Base-by-base conservation (phyloP, 78 protist species). In the Guillardia theta region DNA sequence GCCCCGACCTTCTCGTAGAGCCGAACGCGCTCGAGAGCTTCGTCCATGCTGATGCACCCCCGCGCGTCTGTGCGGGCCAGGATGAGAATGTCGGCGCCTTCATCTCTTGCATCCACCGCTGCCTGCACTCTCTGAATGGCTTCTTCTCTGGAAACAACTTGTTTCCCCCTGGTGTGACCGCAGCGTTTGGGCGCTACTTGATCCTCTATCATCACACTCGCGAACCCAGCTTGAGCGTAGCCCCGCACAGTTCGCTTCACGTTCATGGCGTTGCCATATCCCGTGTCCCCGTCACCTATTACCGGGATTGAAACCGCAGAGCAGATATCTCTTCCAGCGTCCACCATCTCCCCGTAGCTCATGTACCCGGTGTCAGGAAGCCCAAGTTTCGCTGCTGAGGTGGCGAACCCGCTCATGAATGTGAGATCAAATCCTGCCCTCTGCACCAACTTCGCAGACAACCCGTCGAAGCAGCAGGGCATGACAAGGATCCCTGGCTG, bases 11-110 rank as follows among this genome's bases (percentile, higher is more conserved):
- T 50, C 88, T 9, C 58, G 78, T 78, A 93, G 45, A 70, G 83
- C 21, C 83, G 83, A 10, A 70, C 36, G 41, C 83, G 83, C 83
- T 70, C 83, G 4, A 70, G 41, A 1, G 83, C 83, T 24, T 70
- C 80, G 39, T 93, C 77, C 43, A 93, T 19, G 48, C 95, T 92
- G 22, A 27, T 43, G 50, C 12, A 3, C 5, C 45, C 46, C 47
- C 95, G 88, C 39, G 95, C 95, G 77, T 93, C 95, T 24, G 95
- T 93, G 80, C 95, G 54, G 41, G 95, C 95, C 78, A 93, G 39
- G 43, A 45, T 48, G 36, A 77, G 88, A 8, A 77, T 77, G 88
- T 77, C 88, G 54, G 88, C 88, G 30, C 88, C 88, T 30, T 58
- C 70, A 58, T 58, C 6, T 24, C 47, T 24, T 24, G 94, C 95